Base-by-base conservation (phyloP, 1,139 yeast species). In the Groenewaldozyma auringiensis region DNA sequence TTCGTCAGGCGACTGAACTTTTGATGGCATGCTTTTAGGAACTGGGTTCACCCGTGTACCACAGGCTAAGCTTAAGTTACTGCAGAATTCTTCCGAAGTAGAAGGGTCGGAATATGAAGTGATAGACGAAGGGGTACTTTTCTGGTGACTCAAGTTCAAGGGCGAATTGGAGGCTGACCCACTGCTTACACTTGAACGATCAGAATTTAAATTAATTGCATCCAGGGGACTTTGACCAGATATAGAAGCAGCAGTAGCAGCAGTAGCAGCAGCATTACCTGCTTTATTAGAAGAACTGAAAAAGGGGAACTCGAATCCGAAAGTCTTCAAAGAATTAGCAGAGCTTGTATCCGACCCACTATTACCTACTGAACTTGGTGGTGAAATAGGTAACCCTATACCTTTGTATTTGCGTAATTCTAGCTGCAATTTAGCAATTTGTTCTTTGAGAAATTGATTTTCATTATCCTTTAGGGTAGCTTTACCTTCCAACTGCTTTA, bases 31-130 rank as follows among this genome's bases (percentile, higher is more conserved):
- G 8, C 51, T 55, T 39, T 76, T 75, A 6, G 95, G 95, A 6
- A 81, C 63, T 2, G 95, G 95, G 50, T 55, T 45, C 17, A 57
- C 59, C 33, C 50, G 50, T n/a, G 81, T 81, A 16, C 96, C 96
- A 64, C 97, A 89, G 0, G 89, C 96, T 61, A 79, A 75, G 51
- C 77, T 76, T 56, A 89, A 71, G 57, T 80, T 77, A 22, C 75
- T 76, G 60, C 97, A 89, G 59, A 89, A 89, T 42, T 81, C 81
- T 32, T 59, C 65, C 32, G 52, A 40, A 33, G 37, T 22, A 4
- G 35, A 27, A 13, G 38, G 38, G 4, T 35, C 38, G 8, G 25
- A 20, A 9, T 14, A 9, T 4, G 32, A n/a, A 41, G 21, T 33
- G 16, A 20, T 27, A 4, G 44, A 14, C 20, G 41, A 33, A 14